Evolutionary conservation across 2,329 filamentous ascomycete genomes (phyloP).

Genomic region (Xylaria multiplex): DNA sequence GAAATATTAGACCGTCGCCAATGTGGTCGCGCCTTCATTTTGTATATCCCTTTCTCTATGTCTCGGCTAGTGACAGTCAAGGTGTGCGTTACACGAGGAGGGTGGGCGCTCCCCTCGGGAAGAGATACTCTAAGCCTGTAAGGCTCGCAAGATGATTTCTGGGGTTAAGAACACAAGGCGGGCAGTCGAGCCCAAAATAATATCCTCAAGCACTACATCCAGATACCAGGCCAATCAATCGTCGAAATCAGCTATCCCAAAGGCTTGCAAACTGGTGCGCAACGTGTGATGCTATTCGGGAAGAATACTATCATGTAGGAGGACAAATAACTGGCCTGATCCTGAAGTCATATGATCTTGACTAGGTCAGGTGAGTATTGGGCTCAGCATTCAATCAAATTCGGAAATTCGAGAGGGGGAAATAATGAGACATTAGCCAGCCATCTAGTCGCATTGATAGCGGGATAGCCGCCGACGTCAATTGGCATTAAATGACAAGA

Average conservation of each 20-base stretch:
- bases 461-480: conserved; percentile 22
- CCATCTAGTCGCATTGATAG: conserved; percentile 4
- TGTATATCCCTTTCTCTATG: not conserved
- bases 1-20: not conserved
- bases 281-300: not conserved
- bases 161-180: not conserved
- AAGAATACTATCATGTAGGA: not conserved
- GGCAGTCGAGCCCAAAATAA: not conserved
- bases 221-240: not conserved
- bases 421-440: conserved; percentile 18
- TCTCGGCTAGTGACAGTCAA: not conserved
- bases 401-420: not conserved
- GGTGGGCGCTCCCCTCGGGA: not conserved
- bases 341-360: conserved; percentile 15
- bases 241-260: not conserved
- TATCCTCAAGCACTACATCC: not conserved
- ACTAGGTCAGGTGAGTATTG: not conserved
- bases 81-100: not conserved
- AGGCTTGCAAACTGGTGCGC: not conserved
- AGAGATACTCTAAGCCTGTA: not conserved
- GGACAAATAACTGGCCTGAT: conserved; percentile 7
- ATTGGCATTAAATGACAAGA: conserved; percentile 27
- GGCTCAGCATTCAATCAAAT: conserved; percentile 3
- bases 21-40: not conserved
- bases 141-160: not conserved